Base-by-base conservation (phyloP, 257 asterid species). In the Forsythia viridissima region DNA sequence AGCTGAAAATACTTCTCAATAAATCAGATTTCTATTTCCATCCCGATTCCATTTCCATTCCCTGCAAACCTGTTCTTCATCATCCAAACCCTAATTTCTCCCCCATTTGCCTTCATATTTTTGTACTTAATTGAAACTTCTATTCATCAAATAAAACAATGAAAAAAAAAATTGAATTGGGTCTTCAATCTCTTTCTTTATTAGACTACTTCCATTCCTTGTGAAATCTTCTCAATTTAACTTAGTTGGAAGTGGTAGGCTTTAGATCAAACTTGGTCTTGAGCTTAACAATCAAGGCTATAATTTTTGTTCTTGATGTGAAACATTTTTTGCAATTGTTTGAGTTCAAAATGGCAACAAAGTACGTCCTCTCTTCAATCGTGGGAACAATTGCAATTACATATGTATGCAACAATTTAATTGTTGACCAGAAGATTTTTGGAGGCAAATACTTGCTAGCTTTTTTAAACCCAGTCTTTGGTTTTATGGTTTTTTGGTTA, bases 361-460 rank as follows among this genome's bases (percentile, higher is more conserved):
- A 75, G 71, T 34, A 59, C 70, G 70, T 80, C 7, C 4, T 75
- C 71, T 59, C 80, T 6, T 57, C 80, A 18, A 0, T 57, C 0
- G 75, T 24, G 0, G 84, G 68, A 57, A 68, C 80, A 43, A 20
- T 80, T 68, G 84, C 73, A 10, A 20, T 80, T 75, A 80, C 76
- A 75, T 80, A 51, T 70, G 77, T 44, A 61, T 80, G 76, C 36
- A 77, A 80, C 71, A 46, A 66, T 61, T 48, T 57, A 42, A 36
- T 80, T 59, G 71, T 80, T 34, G 80, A 80, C 12, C 42, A 51
- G 77, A 80, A 80, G 70, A 8, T 80, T 6, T 80, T 75, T n/a
- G 84, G 89, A 85, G 91, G 91, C 77, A 81, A 80, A 86, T 79
- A 30, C 42, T 66, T 15, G 59, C 59, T 51, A 51, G 5, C 20